Percentiles rank a stretch among this genome's conserved stretches.
phyloP scores from a whole-genome alignment of 129 eudicot genomes.

The sunflower (Helianthus annuus) region HanXRQr2.0-SUNRISE NC_035436.2:157473415-157473914 shows the following conservation, averaged over 20 bases:
- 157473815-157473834: conserved; percentile 41
- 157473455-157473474: conserved; percentile 6
- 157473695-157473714: conserved; percentile 22
- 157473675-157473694: conserved; percentile 10
- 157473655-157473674: conserved; percentile 16
- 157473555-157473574: conserved; percentile 53
- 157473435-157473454: background rate
- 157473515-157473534: conserved; percentile 37
- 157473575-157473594: conserved; percentile 88
- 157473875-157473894: conserved; percentile 3
- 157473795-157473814: conserved; percentile 35
- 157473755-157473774: background rate
- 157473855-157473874: conserved; percentile 19
- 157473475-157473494: background rate
- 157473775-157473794: conserved; percentile 22
- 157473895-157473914: background rate
- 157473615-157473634: conserved; percentile 74
- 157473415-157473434: no score
- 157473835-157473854: conserved; percentile 38
- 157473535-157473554: conserved; percentile 66
- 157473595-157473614: conserved; percentile 59
- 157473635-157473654: conserved; percentile 69
- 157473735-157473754: background rate
- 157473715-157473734: conserved; percentile 21
- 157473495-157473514: background rate